Conservation (phyloP, 2,329 filamentous ascomycete genomes). For the Claviceps maximensis region DNA sequence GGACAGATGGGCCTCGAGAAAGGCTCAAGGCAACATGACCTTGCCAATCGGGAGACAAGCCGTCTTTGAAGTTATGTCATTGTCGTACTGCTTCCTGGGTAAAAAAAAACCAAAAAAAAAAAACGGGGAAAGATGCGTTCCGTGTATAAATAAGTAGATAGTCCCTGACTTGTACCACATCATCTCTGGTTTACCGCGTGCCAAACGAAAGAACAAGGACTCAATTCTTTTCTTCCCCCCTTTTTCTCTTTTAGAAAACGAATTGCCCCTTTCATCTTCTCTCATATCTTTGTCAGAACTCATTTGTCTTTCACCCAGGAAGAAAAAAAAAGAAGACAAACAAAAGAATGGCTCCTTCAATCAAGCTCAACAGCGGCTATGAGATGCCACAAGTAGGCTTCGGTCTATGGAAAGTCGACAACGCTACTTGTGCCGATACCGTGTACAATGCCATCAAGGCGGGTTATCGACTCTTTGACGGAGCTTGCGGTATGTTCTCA, state of each 20-base stretch:
- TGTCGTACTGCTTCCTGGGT: neutral
- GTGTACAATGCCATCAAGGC: constrained; percentile 64
- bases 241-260: too few species aligned
- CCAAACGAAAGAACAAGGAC: neutral
- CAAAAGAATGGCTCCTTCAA: constrained; percentile 19
- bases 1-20: too few species aligned
- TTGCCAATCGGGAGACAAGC: neutral
- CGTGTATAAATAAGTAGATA: neutral
- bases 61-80: neutral
- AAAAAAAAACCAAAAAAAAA: too few species aligned
- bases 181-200: neutral
- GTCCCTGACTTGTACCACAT: neutral
- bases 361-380: constrained; percentile 52
- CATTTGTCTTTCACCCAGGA: neutral
- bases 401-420: constrained; percentile 74
- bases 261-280: neutral
- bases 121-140: neutral
- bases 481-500: constrained; percentile 27
- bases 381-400: constrained; percentile 68
- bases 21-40: neutral
- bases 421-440: constrained; percentile 56
- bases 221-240: too few species aligned
- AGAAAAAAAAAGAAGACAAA: too few species aligned
- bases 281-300: neutral
- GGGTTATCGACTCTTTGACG: constrained; percentile 48